phyloP scores from a whole-genome alignment of 1,284 basidiomycete genomes.

The Fomitopsis palustris region DNA sequence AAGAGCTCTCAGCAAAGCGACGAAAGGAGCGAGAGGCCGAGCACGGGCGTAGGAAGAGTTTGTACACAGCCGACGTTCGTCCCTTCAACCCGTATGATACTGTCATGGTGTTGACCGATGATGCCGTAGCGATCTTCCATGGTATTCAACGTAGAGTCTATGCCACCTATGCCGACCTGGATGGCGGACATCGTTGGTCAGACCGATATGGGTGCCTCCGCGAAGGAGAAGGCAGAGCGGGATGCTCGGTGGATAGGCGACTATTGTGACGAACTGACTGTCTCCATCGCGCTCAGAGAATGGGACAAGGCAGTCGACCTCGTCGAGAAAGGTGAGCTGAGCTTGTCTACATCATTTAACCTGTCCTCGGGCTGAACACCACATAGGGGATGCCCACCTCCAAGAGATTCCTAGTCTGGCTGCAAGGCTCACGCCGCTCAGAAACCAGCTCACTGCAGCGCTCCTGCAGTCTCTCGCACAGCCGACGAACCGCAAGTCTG shows the following conservation, averaged over 20 bases:
- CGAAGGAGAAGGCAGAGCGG: slow-evolving; percentile 69
- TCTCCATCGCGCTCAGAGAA: slow-evolving; percentile 85
- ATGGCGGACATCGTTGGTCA: slow-evolving; percentile 61
- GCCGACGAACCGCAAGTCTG: slow-evolving; percentile 76
- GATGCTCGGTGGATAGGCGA: slow-evolving; percentile 86
- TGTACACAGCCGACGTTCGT: slow-evolving; percentile 68
- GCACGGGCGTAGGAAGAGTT: slow-evolving; percentile 80
- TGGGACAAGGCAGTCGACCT: slow-evolving; percentile 86
- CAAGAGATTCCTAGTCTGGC: slow-evolving; percentile 50
- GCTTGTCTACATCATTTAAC: background rate
- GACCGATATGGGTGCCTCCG: slow-evolving; percentile 50
- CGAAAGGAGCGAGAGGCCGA: slow-evolving; percentile 92
- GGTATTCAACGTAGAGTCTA: slow-evolving; percentile 17
- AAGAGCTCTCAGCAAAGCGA: slow-evolving; percentile 84
- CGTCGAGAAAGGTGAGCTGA: slow-evolving; percentile 71
- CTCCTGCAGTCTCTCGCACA: slow-evolving; percentile 75
- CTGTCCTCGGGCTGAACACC: background rate
- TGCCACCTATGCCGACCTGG: slow-evolving; percentile 62
- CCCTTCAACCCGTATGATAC: background rate
- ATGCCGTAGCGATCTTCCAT: slow-evolving; percentile 24
- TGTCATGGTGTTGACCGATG: background rate
- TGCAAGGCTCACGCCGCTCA: slow-evolving; percentile 65
- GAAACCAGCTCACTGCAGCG: slow-evolving; percentile 67
- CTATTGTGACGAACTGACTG: slow-evolving; percentile 88
- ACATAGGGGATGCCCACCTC: slow-evolving; percentile 60